Percentiles rank a stretch among this genome's conserved stretches.
Evolutionary conservation across 352 stramenopile genomes (phyloP).

Genomic region (Pythium sukuiense): DNA sequence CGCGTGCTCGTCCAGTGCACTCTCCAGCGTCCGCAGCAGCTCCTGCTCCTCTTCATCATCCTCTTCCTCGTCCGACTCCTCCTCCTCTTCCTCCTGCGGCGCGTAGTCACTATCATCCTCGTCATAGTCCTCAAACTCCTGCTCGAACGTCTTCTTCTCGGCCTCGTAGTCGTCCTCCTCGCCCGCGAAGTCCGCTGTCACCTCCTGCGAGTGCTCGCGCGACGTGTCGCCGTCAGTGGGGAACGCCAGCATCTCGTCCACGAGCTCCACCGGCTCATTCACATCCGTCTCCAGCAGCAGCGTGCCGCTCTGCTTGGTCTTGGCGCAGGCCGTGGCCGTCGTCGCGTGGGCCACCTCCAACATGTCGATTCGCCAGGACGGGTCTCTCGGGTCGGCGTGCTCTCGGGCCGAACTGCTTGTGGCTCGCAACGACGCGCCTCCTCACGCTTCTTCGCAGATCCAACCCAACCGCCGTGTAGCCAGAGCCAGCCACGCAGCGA

Average conservation of each 20-base stretch:
- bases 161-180: neutral
- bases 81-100: conserved; percentile 5
- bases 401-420: neutral
- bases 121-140: conserved; percentile 5
- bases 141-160: conserved; percentile 5
- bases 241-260: neutral
- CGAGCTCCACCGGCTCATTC: conserved; percentile 13
- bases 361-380: neutral
- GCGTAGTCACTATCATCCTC: conserved; percentile 28
- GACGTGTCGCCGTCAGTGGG: neutral
- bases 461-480: neutral
- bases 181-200: conserved; percentile 5
- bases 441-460: too few relatives aligned
- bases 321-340: neutral
- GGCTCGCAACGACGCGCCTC: neutral
- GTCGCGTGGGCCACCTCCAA: conserved; percentile 1
- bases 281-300: conserved; percentile 1
- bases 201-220: conserved; percentile 16
- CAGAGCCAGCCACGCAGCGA: neutral
- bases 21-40: conserved; percentile 20
- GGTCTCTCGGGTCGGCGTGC: neutral
- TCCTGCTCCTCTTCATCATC: conserved; percentile 19
- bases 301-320: neutral
- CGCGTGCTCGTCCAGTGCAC: conserved; percentile 22
- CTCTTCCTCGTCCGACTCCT: neutral